Conservation (phyloP, 306 rosid genomes). For the Cercis canadensis region DNA sequence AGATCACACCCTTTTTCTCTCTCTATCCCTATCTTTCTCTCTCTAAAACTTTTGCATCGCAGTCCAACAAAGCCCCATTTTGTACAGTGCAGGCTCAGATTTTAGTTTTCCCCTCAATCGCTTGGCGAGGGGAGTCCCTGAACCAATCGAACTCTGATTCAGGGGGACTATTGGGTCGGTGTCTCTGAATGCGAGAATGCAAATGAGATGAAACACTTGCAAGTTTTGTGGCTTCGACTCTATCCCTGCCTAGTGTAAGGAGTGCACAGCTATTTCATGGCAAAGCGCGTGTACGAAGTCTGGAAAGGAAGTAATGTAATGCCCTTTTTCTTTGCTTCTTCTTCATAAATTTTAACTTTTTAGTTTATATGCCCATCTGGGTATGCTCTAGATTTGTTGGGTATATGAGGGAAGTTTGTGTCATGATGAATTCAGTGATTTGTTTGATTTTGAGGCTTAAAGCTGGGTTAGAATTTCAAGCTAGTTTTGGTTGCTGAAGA, state of each 20-base stretch:
- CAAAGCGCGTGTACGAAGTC: conserved; percentile 89
- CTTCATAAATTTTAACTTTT: conserved; percentile 8
- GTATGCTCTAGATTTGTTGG: conserved; percentile 38
- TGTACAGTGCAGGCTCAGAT: conserved; percentile 10
- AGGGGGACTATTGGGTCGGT: conserved; percentile 19
- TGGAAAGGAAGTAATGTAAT: conserved; percentile 97
- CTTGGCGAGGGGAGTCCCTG: not conserved
- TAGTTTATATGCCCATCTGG: conserved; percentile 26
- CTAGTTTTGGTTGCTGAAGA: conserved; percentile 33
- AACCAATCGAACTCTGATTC: conserved; percentile 34
- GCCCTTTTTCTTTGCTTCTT: conserved; percentile 22
- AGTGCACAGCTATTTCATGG: conserved; percentile 56
- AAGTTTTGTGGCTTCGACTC: conserved; percentile 49
- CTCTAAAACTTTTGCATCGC: conserved; percentile 1
- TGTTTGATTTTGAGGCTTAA: conserved; percentile 11
- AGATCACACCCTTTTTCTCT: conserved; percentile 12
- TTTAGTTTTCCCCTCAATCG: not conserved
- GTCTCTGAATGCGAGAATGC: conserved; percentile 35
- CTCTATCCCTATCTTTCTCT: not conserved
- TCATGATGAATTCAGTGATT: conserved; percentile 36
- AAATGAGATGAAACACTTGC: conserved; percentile 49
- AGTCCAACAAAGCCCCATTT: conserved; percentile 36
- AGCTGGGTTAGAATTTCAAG: conserved; percentile 7
- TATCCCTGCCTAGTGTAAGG: conserved; percentile 41
- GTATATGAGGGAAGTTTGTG: conserved; percentile 10